These are phyloP conservation scores for Castanospermum australe DNA, from an alignment of 306 rosid species.

Conservation along the genomic window DNA sequence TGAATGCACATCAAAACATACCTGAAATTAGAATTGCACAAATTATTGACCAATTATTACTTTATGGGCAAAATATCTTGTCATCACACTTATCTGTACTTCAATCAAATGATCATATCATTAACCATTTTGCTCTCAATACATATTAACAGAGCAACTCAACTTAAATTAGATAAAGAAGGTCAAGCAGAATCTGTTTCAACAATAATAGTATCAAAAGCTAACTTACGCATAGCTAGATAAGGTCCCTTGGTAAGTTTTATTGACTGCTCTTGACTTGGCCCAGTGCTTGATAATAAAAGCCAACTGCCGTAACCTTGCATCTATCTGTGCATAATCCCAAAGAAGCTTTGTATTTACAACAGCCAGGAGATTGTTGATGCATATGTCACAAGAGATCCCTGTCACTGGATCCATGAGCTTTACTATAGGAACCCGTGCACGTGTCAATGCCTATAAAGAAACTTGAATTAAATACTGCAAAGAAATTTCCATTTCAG, in stretches of 20 bases:
- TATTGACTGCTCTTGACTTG: no score
- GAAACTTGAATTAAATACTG: slow-evolving; percentile 25
- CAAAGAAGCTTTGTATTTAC: slow-evolving; percentile 89
- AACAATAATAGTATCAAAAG: neutral
- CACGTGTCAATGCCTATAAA: slow-evolving; percentile 90
- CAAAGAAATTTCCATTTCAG: neutral
- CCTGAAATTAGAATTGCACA: slow-evolving; percentile 57
- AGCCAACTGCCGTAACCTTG: no score
- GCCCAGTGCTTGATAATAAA: no score
- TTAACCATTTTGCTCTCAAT: neutral
- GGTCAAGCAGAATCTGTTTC: no score
- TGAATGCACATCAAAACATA: slow-evolving; percentile 98
- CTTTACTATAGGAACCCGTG: slow-evolving; percentile 97
- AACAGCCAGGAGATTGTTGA: slow-evolving; percentile 94
- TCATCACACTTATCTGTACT: neutral
- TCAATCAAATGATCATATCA: neutral
- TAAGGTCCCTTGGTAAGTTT: no score
- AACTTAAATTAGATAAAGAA: no score
- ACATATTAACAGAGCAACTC: neutral
- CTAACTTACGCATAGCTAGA: neutral
- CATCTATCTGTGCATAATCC: slow-evolving; percentile 54
- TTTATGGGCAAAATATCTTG: neutral
- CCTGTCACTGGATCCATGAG: slow-evolving; percentile 92
- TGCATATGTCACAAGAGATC: slow-evolving; percentile 94
- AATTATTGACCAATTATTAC: neutral